These are phyloP conservation scores for Yamadazyma kitorensis DNA, from an alignment of 805 yeast genomes.

Conservation along the genomic window DNA sequence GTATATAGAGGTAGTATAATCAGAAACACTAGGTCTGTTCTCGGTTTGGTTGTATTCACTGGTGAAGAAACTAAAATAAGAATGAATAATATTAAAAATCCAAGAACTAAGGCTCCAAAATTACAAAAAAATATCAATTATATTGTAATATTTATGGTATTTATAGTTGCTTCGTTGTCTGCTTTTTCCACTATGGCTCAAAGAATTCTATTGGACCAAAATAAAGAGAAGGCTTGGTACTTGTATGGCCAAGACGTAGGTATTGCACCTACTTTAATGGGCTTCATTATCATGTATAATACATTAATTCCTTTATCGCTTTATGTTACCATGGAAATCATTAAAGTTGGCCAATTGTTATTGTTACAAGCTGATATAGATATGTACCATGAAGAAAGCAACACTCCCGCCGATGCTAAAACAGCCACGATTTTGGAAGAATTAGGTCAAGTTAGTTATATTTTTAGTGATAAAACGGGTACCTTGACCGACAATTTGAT, in stretches of 20 bases:
- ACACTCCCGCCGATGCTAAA: slow-evolving; percentile 92
- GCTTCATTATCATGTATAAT: slow-evolving; percentile 95
- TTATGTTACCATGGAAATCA: slow-evolving; percentile 95
- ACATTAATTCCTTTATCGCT: slow-evolving; percentile 92
- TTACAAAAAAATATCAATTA: slow-evolving; percentile 77
- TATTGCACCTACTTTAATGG: slow-evolving; percentile 86
- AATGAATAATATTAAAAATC: slow-evolving; percentile 89
- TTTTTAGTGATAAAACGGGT: slow-evolving; percentile 96
- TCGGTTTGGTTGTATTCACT: slow-evolving; percentile 85
- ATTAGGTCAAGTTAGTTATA: slow-evolving; percentile 92
- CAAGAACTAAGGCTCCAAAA: slow-evolving; percentile 91
- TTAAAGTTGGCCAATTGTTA: slow-evolving; percentile 81
- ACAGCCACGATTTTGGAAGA: slow-evolving; percentile 96
- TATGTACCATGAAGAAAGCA: slow-evolving; percentile 80
- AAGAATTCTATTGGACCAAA: slow-evolving; percentile 44
- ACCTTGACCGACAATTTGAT: slow-evolving; percentile 92
- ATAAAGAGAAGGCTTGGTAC: slow-evolving; percentile 63
- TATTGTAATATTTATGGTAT: slow-evolving; percentile 85
- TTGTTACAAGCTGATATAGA: slow-evolving; percentile 88
- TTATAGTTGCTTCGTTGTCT: slow-evolving; percentile 70
- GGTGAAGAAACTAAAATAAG: slow-evolving; percentile 96
- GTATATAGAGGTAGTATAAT: slow-evolving; percentile 86
- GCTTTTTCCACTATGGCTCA: slow-evolving; percentile 83
- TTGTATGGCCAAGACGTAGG: slow-evolving; percentile 71
- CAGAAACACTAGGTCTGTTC: slow-evolving; percentile 71